phyloP scores from a whole-genome alignment of 257 asterid species.

The Ajuga chamaepitys region DNA sequence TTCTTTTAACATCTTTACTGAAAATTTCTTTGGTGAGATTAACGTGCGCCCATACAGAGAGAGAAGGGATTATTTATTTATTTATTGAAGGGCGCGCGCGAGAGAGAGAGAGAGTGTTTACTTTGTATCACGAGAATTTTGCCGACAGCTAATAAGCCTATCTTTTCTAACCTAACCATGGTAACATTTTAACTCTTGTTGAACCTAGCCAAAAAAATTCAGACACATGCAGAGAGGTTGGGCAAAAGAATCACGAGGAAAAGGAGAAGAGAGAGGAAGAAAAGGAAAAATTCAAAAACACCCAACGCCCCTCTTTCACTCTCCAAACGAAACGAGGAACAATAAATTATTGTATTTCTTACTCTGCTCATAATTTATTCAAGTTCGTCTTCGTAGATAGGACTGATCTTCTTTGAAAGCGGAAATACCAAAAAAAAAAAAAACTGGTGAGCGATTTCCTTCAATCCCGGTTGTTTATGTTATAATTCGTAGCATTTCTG shows the following conservation, averaged over 20 bases:
- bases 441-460: slow-evolving; percentile 34
- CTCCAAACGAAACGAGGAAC: not conserved
- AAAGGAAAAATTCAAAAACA: not conserved
- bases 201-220: slow-evolving; percentile 10
- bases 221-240: slow-evolving; percentile 37
- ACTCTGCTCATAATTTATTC: slow-evolving; percentile 17
- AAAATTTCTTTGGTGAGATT: too few relatives aligned
- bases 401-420: not conserved
- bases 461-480: slow-evolving; percentile 8
- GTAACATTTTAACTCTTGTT: slow-evolving; percentile 21
- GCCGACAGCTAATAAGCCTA: slow-evolving; percentile 17
- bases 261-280: not conserved
- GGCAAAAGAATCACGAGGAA: slow-evolving; percentile 17
- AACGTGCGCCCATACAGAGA: too few relatives aligned
- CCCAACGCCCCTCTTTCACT: not conserved
- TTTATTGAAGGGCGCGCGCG: not conserved
- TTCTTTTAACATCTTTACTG: too few relatives aligned
- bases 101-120: not conserved
- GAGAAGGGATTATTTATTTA: too few relatives aligned
- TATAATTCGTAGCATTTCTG: not conserved
- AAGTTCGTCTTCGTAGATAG: not conserved
- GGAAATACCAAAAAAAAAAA: not conserved
- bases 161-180: slow-evolving; percentile 35
- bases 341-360: slow-evolving; percentile 4
- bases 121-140: slow-evolving; percentile 2